Evolutionary conservation across 202 grass and related monocot species (phyloP), one percentile per base, ranked within the genome.

Genomic region (Zoysia matrella): DNA sequence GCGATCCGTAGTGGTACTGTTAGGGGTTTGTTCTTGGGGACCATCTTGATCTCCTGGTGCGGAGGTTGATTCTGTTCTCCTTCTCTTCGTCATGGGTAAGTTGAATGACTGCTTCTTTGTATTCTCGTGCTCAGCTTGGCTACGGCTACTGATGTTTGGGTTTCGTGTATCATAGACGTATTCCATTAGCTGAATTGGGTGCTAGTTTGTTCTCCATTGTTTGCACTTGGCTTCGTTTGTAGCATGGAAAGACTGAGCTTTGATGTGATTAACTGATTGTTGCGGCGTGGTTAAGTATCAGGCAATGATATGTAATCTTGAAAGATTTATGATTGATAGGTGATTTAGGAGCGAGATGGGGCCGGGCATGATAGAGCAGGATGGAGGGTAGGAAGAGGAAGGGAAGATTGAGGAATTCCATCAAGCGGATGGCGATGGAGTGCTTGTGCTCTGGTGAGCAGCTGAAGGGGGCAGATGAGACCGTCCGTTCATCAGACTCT

Each of bases 371-470:
- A 80, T 79, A 69, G 71, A 89, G 58, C 69, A 87, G 69, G 61
- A 87, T 87, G 89, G 77, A 83, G 85, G 87, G 80, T 84, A 86
- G 83, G 73, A 56, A 86, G 86, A 49, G 51, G 47, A 88, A 71
- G 46, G 77, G 82, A 3, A 86, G 41, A 47, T 88, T 83, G 15
- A 87, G 61, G 66, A 83, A 68, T 22, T 84, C 73, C 14, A 67
- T 84, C 64, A 48, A 52, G 72, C 70, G 54, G 6, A 93, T 90
- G 79, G 69, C 84, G 76, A 96, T 96, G 93, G 92, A 99, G 89
- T 99, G 93, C 74, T 81, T 95, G 81, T 99, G 96, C 87, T 95
- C 93, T 14, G 87, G 93, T 46, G 91, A 99, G 78, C 96, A 99
- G 87, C 75, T 95, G 47, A 89, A 63, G 54, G 75, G 77, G 69